Evolutionary conservation across 805 yeast species (phyloP), one percentile per base, ranked within the genome.

Genomic region (Saccharomyces jurei): DNA sequence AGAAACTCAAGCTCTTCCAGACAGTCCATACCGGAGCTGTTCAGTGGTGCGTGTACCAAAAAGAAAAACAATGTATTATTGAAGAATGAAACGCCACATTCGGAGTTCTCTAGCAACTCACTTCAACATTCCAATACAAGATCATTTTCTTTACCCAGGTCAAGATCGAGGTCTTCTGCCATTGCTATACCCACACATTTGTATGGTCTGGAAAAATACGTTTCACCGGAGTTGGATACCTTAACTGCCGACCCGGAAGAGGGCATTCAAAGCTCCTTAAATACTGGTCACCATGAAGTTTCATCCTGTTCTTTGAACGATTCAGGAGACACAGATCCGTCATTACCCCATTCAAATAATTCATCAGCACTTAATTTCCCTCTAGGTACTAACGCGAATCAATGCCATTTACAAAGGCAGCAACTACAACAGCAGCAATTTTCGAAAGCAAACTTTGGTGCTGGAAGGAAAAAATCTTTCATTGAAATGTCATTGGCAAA

Each of bases 151-250:
- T 13, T 17, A 21, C 53, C 48, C 13, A 10, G 49, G 6, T 41
- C 52, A 28, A 44, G 54, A 6, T 56, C 64, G 6, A 56, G 58
- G 13, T 60, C 63, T 14, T 61, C 65, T 5, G 56, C 59, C 36
- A 53, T 54, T 31, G 44, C 61, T 1, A 64, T 66, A 31, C 63
- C 68, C 10, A 57, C 69, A 9, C 70, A 66, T 48, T 49, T 66
- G 17, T 66, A 61, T 52, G 63, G 69, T 21, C 51, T 66, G 41
- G 70, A 66, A 52, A 59, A 64, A 31, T 65, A 64, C 54, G 67
- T 66, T 26, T 54, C 66, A 6, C 57, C 63, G 4, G 69, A 62
- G 32, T 55, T 66, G 47, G 70, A 66, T 49, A 63, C 63, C 17
- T 41, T 61, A 28, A 58, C 63, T 9, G 50, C 60, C 5, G 57